A percentile compares a stretch with the other conserved stretches of the same genome.
Evolutionary conservation across 2,329 filamentous ascomycete species (phyloP).

Genomic region (Verticillium nubilum): DNA sequence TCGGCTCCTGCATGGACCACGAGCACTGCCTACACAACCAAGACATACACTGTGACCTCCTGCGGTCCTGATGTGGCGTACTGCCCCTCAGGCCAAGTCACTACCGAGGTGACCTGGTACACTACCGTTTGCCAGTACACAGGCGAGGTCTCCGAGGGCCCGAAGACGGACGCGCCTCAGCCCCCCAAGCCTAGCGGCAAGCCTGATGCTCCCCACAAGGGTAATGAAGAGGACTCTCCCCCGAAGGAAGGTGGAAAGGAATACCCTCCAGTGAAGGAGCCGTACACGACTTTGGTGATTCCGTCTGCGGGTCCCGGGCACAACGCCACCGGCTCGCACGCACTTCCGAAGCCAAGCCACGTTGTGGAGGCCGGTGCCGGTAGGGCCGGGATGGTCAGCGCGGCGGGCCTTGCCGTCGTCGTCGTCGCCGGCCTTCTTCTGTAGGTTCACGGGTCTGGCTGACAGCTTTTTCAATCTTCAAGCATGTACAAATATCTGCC

Average conservation of each 20-base stretch:
- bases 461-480: background rate
- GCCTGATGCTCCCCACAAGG: background rate
- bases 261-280: background rate
- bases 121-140: slow-evolving; percentile 27
- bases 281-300: slow-evolving; percentile 22
- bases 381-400: slow-evolving; percentile 7
- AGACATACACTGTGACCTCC: slow-evolving; percentile 10
- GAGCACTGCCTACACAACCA: slow-evolving; percentile 13
- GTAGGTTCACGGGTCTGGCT: background rate
- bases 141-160: background rate
- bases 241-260: background rate
- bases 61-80: slow-evolving; percentile 6
- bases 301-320: background rate
- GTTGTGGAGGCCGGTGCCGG: slow-evolving; percentile 9
- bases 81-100: slow-evolving; percentile 16
- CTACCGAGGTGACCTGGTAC: slow-evolving; percentile 34
- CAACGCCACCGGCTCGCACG: background rate
- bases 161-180: background rate
- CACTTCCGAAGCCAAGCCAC: slow-evolving; percentile 3
- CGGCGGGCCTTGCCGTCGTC: slow-evolving; percentile 15
- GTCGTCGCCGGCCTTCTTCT: slow-evolving; percentile 1
- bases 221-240: slow-evolving; percentile 8
- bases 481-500: background rate
- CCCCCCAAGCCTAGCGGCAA: slow-evolving; percentile 1
- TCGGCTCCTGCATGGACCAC: slow-evolving; percentile 5